Evolutionary conservation across 805 yeast species (phyloP), one percentile per base, ranked within the genome.

Genomic region (Alloascoidea hylecoeti): DNA sequence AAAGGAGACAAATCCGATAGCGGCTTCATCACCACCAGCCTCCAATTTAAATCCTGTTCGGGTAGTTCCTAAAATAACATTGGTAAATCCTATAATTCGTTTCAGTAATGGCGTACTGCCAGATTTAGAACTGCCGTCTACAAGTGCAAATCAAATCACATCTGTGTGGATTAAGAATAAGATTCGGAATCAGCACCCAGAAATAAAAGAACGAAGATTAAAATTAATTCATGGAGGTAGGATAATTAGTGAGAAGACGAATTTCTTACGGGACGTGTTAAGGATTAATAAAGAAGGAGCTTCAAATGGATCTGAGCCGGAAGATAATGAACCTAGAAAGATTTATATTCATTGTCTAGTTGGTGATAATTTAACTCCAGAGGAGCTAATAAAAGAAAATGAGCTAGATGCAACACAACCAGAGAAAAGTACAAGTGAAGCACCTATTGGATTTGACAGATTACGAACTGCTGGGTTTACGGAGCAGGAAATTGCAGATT

Each of bases 371-470:
- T 49, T 81, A 33, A 60, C 72, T 0, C 50, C 57, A 0, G 70
- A 64, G 13, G 83, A 79, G 49, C 55, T 83, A 18, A 63, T 59
- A 1, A 61, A 70, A 34, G 94, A 82, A 46, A 72, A 66, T 37
- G 69, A 67, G 37, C 46, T 72, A 37, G 88, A 80, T 49, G 43
- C 58, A 38, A 49, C 51, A 39, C 70, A 67, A 5, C 80, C 74
- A 15, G 62, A 60, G 19, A 58, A 60, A 36, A 55, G 70, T 2
- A 75, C 81, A 0, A 52, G 66, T 1, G 84, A 83, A 1, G 86
- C 84, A 12, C 76, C 78, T 2, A 70, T 77, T 13, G 96, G 96
- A 2, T 84, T 88, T 53, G 96, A 88, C 54, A 59, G 96, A 33
- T 61, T 88, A 38, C 64, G 86, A 14, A 72, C 75, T 19, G 88